Base-by-base conservation (phyloP, 352 stramenopile species). In the Globisporangium perplexum region DNA sequence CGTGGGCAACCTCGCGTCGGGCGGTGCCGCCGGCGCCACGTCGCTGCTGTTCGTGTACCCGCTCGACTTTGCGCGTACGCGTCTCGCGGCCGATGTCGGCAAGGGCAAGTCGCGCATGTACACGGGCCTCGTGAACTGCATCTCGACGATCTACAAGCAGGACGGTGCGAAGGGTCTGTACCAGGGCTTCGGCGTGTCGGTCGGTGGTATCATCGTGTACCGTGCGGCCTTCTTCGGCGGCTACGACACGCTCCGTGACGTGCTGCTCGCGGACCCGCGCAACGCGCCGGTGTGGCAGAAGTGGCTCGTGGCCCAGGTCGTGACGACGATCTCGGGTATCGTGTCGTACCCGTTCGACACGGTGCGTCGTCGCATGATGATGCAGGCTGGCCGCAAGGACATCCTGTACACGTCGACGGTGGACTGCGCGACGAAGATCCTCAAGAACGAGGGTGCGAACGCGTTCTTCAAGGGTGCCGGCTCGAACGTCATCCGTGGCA, bases 391-490 rank as follows among this genome's bases (percentile, higher is more conserved):
- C 66, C 98, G 98, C 71, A 79, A 81, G 50, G 93, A 99, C 69
- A 98, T 98, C 70, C 70, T 98, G 47, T 99, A 99, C 96, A 97
- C 85, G 72, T 96, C 90, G 60, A 99, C 96, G 53, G 38, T 92
- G 39, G 94, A 99, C 77, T 99, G 96, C 77, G 98, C 98, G 59
- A 47, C 26, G 43, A 99, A 99, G 88, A 99, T 99, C 71, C 60
- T 97, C 38, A 82, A 86, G 59, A 93, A 99, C 51, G 97, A 99
- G 83, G 97, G 97, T 68, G 60, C 69, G 41, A 62, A 74, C 47
- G 96, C 96, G 52, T 96, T 99, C 71, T 99, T 99, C 90, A 99
- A 99, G 93, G 97, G 97, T 68, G 97, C 97, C 53, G 95, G 93
- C 65, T 98, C 97, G 60, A 99, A 99, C 79, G 78, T 97, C 61